These are phyloP conservation scores for Parachlorella kessleri DNA, from an alignment of 139 green algal species.

Conservation along the genomic window DNA sequence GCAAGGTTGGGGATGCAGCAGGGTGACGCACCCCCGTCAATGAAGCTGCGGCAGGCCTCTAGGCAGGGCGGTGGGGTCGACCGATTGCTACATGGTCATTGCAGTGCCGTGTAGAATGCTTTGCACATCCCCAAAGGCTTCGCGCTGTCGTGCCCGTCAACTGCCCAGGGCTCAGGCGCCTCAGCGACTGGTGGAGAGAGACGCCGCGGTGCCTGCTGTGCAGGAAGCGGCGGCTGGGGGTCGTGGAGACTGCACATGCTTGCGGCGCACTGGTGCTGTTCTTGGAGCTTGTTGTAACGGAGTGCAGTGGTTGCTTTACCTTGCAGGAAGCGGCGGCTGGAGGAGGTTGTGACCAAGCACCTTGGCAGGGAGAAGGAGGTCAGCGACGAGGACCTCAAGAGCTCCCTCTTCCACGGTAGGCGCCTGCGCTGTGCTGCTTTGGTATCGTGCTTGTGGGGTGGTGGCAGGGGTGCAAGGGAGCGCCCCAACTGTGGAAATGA, in stretches of 20 bases:
- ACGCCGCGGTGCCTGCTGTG: too few relatives aligned
- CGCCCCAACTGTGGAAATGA: not conserved
- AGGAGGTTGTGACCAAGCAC: conserved; percentile 25
- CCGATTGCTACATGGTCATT: not conserved
- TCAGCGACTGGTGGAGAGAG: too few relatives aligned
- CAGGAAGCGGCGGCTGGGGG: conserved; percentile 2
- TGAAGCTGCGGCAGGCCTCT: not conserved
- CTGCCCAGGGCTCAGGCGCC: too few relatives aligned
- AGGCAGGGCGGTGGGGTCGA: not conserved
- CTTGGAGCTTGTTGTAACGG: too few relatives aligned
- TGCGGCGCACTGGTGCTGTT: too few relatives aligned
- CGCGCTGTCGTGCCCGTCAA: too few relatives aligned
- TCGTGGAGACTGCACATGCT: not conserved
- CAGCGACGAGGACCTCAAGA: conserved; percentile 26
- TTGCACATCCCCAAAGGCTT: too few relatives aligned
- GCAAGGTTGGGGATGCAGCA: not conserved
- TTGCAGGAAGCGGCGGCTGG: conserved; percentile 26
- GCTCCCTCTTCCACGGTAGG: conserved; percentile 5
- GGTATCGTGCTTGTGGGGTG: not conserved
- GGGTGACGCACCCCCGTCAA: not conserved
- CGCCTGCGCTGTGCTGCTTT: not conserved
- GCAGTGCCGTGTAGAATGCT: not conserved
- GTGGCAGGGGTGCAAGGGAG: not conserved
- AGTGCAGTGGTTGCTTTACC: too few relatives aligned
- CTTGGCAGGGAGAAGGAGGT: conserved; percentile 1